phyloP scores from a whole-genome alignment of 2,329 filamentous ascomycete genomes.

The Salinomyces thailandicus region DNA sequence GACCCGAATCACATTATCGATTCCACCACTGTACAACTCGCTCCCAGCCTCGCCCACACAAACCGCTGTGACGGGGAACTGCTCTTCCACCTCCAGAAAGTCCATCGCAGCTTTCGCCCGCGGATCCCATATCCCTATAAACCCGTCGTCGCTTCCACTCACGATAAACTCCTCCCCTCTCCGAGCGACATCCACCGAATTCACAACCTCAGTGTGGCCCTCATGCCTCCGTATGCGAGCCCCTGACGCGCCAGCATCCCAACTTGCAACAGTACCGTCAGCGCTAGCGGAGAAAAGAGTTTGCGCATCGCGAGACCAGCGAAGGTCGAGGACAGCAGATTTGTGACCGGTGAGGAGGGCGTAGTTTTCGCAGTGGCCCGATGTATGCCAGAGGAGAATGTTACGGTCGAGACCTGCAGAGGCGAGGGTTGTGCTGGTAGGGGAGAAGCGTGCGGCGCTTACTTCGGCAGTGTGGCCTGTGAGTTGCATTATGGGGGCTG shows the following conservation, averaged over 20 bases:
- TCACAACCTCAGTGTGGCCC: constrained; percentile 94
- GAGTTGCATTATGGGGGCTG: constrained; percentile 90
- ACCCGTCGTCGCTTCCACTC: constrained; percentile 87
- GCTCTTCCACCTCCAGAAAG: constrained; percentile 62
- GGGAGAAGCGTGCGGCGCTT: constrained; percentile 83
- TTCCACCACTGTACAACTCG: constrained; percentile 86
- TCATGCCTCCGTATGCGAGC: constrained; percentile 81
- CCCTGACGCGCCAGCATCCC: constrained; percentile 91
- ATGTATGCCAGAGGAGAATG: constrained; percentile 90
- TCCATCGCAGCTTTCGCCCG: constrained; percentile 79
- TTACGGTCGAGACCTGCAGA: constrained; percentile 92
- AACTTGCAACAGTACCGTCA: constrained; percentile 85
- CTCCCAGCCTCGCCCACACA: constrained; percentile 90
- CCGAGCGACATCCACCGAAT: constrained; percentile 76
- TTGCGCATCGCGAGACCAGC: constrained; percentile 92
- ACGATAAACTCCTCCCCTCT: constrained; percentile 84
- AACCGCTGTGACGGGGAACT: constrained; percentile 85
- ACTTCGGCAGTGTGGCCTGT: constrained; percentile 68
- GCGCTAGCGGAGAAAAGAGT: constrained; percentile 87
- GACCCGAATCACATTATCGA: constrained; percentile 94
- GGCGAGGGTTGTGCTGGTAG: constrained; percentile 76
- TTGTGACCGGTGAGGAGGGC: constrained; percentile 80
- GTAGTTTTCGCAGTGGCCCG: constrained; percentile 90
- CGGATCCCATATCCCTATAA: constrained; percentile 92
- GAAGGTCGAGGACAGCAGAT: constrained; percentile 79